These are phyloP conservation scores for Lentinula novae-zelandiae DNA, from an alignment of 1,284 basidiomycete species.

Conservation along the genomic window DNA sequence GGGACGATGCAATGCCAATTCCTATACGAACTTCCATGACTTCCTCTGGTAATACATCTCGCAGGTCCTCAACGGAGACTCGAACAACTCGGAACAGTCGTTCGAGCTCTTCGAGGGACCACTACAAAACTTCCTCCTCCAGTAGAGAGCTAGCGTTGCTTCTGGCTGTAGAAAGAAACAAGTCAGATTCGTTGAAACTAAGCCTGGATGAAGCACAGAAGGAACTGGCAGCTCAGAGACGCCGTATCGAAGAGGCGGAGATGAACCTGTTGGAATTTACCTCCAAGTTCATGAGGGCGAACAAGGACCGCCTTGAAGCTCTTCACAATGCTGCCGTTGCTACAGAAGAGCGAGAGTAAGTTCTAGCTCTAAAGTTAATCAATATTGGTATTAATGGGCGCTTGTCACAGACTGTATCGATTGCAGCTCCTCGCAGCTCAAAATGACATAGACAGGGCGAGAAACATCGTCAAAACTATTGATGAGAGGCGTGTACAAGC, in stretches of 20 bases:
- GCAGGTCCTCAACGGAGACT: constrained; percentile 9
- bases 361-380: background rate
- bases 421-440: constrained; percentile 10
- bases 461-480: background rate
- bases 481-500: constrained; percentile 6
- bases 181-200: background rate
- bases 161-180: constrained; percentile 9
- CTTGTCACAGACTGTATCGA: constrained; percentile 9
- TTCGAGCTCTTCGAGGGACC: background rate
- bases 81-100: constrained; percentile 6
- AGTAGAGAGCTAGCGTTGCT: constrained; percentile 9
- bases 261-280: constrained; percentile 6
- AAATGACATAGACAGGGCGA: constrained; percentile 8
- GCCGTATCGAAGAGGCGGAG: constrained; percentile 11
- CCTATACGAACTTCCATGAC: constrained; percentile 5
- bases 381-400: background rate
- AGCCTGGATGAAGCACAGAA: constrained; percentile 9
- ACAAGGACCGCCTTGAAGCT: constrained; percentile 7
- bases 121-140: background rate
- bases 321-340: constrained; percentile 5
- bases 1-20: background rate
- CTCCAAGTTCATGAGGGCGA: constrained; percentile 7
- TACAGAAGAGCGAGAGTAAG: constrained; percentile 9
- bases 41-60: constrained; percentile 1
- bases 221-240: background rate